Base-by-base conservation (phyloP, 805 yeast genomes). In the Metschnikowia cerradonensis region DNA sequence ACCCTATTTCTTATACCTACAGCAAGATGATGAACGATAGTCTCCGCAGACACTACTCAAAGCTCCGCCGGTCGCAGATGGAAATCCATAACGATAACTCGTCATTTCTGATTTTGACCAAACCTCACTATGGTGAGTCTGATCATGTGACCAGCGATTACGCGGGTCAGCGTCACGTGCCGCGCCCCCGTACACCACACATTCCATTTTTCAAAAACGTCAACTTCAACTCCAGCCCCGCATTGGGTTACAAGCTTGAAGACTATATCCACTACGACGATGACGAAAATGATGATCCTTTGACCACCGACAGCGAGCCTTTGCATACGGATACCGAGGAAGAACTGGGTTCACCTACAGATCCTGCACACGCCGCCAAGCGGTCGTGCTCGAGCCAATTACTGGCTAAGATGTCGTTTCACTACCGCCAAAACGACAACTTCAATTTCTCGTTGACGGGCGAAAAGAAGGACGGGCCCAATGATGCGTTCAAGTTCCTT, bases 171-270 rank as follows among this genome's bases (percentile, higher is more conserved):
- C 26, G 43, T 6, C 52, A 44, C 23, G 50, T 36, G 5, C 17
- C 51, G 2, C 23, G 60, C 48, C 26, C 48, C 30, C 39, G 42
- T 13, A 31, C 41, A n/a, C 43, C 43, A 22, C 62, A 57, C 36
- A 68, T 65, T 14, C 76, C 76, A 3, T 71, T 70, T 48, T 71
- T 71, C 59, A 63, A 59, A 47, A 69, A 66, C 45, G 76, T 71
- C 34, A 70, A 71, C 51, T 71, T 71, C 54, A 62, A 61, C 49
- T 59, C 68, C 13, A 60, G 60, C 45, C 61, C 67, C 13, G 54
- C 62, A 11, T 58, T 66, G 20, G 60, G 59, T 22, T 60, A 60
- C 48, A 58, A 60, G 26, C 62, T 71, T 48, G 73, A 70, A 15
- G 73, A 71, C 37, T 71, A 68, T 53, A 62, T 71, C 22, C 58